These are phyloP conservation scores for Ascosphaera apis DNA, from an alignment of 2,329 filamentous ascomycete genomes.

Conservation along the genomic window DNA sequence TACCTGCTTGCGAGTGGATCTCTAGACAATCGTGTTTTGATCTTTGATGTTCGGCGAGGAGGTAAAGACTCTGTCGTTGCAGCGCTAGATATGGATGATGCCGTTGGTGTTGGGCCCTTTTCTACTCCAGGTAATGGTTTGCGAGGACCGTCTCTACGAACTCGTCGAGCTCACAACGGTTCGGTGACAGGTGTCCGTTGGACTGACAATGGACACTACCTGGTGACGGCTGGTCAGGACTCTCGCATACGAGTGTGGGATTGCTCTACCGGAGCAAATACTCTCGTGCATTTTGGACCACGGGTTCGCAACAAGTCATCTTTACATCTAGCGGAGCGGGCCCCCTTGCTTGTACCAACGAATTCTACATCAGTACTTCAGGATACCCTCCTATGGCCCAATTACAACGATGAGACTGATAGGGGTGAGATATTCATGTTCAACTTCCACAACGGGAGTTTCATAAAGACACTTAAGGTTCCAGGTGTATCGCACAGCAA, in stretches of 20 bases:
- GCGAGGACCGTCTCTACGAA: not conserved
- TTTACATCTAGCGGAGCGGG: conserved; percentile 35
- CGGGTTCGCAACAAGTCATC: conserved; percentile 45
- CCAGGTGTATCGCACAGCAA: conserved; percentile 26
- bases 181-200: conserved; percentile 68
- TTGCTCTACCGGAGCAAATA: conserved; percentile 57
- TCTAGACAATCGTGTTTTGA: conserved; percentile 57
- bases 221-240: conserved; percentile 68
- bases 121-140: conserved; percentile 9
- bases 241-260: conserved; percentile 74
- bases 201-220: conserved; percentile 54
- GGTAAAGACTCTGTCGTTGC: conserved; percentile 44
- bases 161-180: conserved; percentile 43
- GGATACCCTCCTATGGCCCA: conserved; percentile 59
- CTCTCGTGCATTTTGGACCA: conserved; percentile 68
- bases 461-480: conserved; percentile 47
- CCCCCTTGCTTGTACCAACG: conserved; percentile 40
- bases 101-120: conserved; percentile 35
- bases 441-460: conserved; percentile 51
- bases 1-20: conserved; percentile 65
- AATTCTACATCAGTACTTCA: conserved; percentile 31
- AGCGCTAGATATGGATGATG: conserved; percentile 64
- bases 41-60: conserved; percentile 73
- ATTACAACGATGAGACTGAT: conserved; percentile 43
- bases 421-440: conserved; percentile 51